Conservation (phyloP, 2,329 filamentous ascomycete species). For the Verticillium isaacii region DNA sequence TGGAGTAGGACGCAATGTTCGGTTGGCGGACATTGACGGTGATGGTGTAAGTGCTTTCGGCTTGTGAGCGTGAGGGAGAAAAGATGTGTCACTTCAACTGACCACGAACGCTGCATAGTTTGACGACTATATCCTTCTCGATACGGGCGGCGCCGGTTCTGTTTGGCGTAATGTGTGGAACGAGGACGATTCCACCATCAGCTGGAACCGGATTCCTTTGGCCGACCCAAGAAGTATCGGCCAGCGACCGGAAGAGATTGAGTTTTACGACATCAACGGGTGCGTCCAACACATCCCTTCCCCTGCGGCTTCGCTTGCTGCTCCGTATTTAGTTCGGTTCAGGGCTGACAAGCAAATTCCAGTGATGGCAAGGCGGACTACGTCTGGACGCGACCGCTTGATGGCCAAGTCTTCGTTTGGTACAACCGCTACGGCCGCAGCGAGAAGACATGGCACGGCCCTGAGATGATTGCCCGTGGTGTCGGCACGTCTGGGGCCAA, state of each 20-base stretch:
- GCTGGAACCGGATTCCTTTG: neutral
- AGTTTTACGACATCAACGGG: slow-evolving; percentile 15
- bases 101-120: neutral
- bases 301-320: too few relatives aligned
- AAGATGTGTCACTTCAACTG: too few relatives aligned
- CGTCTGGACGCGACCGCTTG: slow-evolving; percentile 12
- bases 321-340: too few relatives aligned
- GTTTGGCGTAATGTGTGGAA: slow-evolving; percentile 11
- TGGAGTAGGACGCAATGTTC: slow-evolving; percentile 12
- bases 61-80: neutral
- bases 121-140: slow-evolving; percentile 14
- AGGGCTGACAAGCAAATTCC: too few relatives aligned
- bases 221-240: slow-evolving; percentile 13
- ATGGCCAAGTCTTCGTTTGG: slow-evolving; percentile 11
- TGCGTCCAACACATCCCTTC: neutral
- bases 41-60: slow-evolving; percentile 12
- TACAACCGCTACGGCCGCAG: slow-evolving; percentile 10
- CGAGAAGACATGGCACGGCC: neutral
- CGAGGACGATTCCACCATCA: neutral
- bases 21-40: slow-evolving; percentile 17
- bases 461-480: neutral
- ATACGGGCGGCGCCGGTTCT: slow-evolving; percentile 4
- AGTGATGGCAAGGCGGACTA: slow-evolving; percentile 15
- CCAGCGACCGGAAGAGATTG: slow-evolving; percentile 12
- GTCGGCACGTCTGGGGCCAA: slow-evolving; percentile 14